Conservation (phyloP, 208 protist species). For the Novymonas esmeraldas region DNA sequence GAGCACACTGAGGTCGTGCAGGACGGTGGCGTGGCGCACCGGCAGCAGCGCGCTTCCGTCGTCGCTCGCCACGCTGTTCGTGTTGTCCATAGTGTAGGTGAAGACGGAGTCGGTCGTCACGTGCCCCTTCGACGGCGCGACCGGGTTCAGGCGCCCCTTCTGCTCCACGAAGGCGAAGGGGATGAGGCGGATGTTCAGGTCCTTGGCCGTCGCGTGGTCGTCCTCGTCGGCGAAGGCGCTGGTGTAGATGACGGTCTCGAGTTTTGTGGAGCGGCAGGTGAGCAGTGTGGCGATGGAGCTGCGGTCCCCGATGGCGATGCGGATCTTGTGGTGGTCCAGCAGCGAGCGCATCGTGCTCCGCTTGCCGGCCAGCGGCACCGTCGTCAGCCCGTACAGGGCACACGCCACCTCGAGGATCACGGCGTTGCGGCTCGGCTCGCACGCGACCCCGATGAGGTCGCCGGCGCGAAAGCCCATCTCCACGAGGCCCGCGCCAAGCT, state of each 20-base stretch:
- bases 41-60: slow-evolving; percentile 41
- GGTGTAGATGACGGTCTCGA: slow-evolving; percentile 80
- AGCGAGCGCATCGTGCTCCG: slow-evolving; percentile 54
- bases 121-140: slow-evolving; percentile 23
- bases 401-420: slow-evolving; percentile 79
- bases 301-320: slow-evolving; percentile 69
- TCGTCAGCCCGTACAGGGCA: slow-evolving; percentile 67
- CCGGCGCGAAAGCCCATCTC: slow-evolving; percentile 59
- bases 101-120: slow-evolving; percentile 48
- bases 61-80: slow-evolving; percentile 28
- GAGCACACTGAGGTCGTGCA: slow-evolving; percentile 69
- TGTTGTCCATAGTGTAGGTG: slow-evolving; percentile 73
- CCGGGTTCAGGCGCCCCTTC: slow-evolving; percentile 47
- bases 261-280: slow-evolving; percentile 71
- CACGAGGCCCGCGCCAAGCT: slow-evolving; percentile 73
- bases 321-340: slow-evolving; percentile 76
- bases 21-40: slow-evolving; percentile 65
- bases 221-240: slow-evolving; percentile 57
- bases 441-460: slow-evolving; percentile 82
- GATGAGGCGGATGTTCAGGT: slow-evolving; percentile 81
- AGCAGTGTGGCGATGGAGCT: slow-evolving; percentile 66
- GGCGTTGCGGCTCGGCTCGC: slow-evolving; percentile 57
- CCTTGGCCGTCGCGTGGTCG: slow-evolving; percentile 64
- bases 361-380: slow-evolving; percentile 71
- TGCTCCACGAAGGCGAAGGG: slow-evolving; percentile 65